Evolutionary conservation across 257 asterid species (phyloP).

Genomic region (Nicotiana paniculata): DNA sequence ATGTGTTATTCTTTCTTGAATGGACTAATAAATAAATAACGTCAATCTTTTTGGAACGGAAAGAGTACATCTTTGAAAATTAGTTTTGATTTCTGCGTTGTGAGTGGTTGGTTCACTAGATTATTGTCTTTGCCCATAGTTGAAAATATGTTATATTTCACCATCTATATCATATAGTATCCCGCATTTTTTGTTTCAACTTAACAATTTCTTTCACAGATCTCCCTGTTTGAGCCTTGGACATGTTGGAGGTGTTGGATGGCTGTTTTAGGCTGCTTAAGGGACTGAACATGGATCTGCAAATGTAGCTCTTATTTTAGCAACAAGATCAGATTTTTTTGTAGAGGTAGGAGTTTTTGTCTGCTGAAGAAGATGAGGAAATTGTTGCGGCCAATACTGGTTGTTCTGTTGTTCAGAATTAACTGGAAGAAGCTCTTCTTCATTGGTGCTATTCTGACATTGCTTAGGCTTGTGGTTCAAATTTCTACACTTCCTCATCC

Average conservation of each 20-base stretch:
- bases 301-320: neutral
- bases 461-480: constrained; percentile 46
- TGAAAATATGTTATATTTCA: neutral
- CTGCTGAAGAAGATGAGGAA: constrained; percentile 29
- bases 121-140: neutral
- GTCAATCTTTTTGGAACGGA: no score
- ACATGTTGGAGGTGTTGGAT: constrained; percentile 23
- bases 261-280: constrained; percentile 8
- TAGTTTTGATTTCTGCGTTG: neutral
- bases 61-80: neutral
- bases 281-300: constrained; percentile 8
- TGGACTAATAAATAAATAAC: no score
- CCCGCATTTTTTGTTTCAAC: neutral
- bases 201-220: neutral
- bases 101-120: neutral
- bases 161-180: neutral
- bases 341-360: neutral
- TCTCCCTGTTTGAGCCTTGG: neutral
- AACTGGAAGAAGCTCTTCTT: constrained; percentile 70
- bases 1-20: no score
- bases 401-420: constrained; percentile 56
- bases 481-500: constrained; percentile 69
- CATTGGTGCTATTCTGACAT: constrained; percentile 43
- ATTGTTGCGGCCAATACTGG: constrained; percentile 23
- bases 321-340: constrained; percentile 10